phyloP scores from a whole-genome alignment of 345 rosid species.

The Linum lewisii region DNA sequence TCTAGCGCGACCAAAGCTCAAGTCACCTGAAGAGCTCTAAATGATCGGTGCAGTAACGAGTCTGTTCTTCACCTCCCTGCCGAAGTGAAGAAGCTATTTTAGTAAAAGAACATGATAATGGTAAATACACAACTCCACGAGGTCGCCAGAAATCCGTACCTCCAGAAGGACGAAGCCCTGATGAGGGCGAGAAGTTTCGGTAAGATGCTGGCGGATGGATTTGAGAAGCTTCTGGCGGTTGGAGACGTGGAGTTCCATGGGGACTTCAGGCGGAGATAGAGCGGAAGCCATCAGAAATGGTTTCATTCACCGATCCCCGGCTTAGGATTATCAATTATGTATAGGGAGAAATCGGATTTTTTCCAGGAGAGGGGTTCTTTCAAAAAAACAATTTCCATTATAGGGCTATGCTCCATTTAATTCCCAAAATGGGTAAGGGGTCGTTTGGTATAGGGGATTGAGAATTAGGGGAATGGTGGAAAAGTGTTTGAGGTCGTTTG shows the following conservation, averaged over 20 bases:
- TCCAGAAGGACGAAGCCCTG: conserved; percentile 70
- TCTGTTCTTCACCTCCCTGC: conserved; percentile 84
- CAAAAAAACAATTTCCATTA: too few relatives aligned
- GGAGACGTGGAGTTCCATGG: conserved; percentile 54
- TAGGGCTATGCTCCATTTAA: too few relatives aligned
- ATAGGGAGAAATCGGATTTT: too few relatives aligned
- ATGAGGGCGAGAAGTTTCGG: conserved; percentile 36
- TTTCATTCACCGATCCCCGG: conserved; percentile 2
- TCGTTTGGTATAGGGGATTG: too few relatives aligned
- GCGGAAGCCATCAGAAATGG: conserved; percentile 29
- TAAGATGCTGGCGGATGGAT: conserved; percentile 43
- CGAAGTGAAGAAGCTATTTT: background rate
- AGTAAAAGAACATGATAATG: background rate
- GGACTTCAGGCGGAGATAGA: conserved; percentile 56
- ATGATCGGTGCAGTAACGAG: conserved; percentile 88
- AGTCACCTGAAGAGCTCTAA: conserved; percentile 73
- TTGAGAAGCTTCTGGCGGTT: conserved; percentile 62
- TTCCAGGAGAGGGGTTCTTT: too few relatives aligned
- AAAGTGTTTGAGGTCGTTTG: too few relatives aligned
- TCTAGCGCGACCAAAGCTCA: background rate
- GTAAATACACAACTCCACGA: background rate
- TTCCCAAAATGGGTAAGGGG: too few relatives aligned
- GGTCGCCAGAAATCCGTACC: conserved; percentile 23
- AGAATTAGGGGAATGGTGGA: too few relatives aligned
- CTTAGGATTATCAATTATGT: too few relatives aligned